Evolutionary conservation across 2,329 filamentous ascomycete genomes (phyloP), one percentile per base, ranked within the genome.

Genomic region (Pleoardoris graminearum): DNA sequence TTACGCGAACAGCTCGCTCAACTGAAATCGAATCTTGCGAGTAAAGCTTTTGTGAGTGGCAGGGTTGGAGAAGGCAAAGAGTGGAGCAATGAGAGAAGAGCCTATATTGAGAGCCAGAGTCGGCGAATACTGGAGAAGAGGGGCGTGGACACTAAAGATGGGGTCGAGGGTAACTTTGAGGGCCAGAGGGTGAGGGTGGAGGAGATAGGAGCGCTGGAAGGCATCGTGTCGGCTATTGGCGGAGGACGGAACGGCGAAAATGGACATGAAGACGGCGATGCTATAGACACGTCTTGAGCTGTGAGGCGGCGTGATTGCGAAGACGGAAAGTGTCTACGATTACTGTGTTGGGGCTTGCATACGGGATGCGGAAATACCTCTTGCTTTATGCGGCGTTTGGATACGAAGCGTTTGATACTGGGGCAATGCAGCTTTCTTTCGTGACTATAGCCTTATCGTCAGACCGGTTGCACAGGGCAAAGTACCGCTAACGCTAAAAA

Each of bases 41-140:
- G 42, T 72, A 79, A 57, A 55, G 66, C 36, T 56, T 62, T 57
- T 58, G 68, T 45, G 52, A 62, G n/a, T 63, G 64, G 29, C 2
- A 56, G 12, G 7, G 63, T 67, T 6, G 67, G 72, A 8, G 69
- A 72, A 5, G 66, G 66, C 14, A 66, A 70, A n/a, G 73, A 78
- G 48, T 79, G 80, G 77, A 82, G 86, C 33, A 82, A 85, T 48
- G 86, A 94, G 70, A 80, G 93, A 54, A 80, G 87, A 51, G 83
- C 88, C 60, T 97, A 97, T 70, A 86, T 97, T 43, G 92, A 97
- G 74, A 82, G 82, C 48, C 86, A 91, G 65, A 89, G 90, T 45
- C 80, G 85, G 60, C 81, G 88, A 54, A 89, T 95, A 69, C 77
- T 97, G 35, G 90, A 96, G 75, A 80, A 84, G 38, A 78, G 85